Percentiles rank a stretch among this genome's conserved stretches.
Evolutionary conservation across 139 green algal genomes (phyloP).

Genomic region (Choricystis sp.): DNA sequence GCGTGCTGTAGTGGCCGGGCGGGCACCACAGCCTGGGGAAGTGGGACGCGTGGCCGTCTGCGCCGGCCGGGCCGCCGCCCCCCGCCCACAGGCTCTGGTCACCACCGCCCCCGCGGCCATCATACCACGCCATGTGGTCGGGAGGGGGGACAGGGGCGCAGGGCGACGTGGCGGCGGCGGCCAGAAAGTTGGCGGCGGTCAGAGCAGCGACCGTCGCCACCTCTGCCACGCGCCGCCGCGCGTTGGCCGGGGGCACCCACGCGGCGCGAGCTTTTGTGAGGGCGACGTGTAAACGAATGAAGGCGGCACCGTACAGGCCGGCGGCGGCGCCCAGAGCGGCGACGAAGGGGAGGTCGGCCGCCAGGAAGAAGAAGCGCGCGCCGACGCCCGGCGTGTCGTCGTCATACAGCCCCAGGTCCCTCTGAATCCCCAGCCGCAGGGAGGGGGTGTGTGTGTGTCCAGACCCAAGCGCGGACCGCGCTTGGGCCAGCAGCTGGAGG

Average conservation of each 20-base stretch:
- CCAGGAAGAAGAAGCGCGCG: conserved; percentile 19
- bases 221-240: background rate
- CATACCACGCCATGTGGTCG: conserved; percentile 8
- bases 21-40: conserved; percentile 39
- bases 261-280: conserved; percentile 1
- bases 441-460: background rate
- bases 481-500: conserved; percentile 18
- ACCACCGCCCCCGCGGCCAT: background rate
- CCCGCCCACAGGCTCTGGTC: conserved; percentile 1
- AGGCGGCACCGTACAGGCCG: conserved; percentile 25
- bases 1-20: background rate
- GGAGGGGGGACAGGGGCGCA: conserved; percentile 15
- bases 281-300: conserved; percentile 20
- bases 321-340: conserved; percentile 24
- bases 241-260: background rate
- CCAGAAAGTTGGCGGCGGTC: conserved; percentile 27
- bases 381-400: conserved; percentile 27
- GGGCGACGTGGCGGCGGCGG: conserved; percentile 16
- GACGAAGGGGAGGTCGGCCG: conserved; percentile 40
- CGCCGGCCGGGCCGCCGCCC: no score
- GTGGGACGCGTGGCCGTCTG: background rate
- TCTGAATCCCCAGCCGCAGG: background rate
- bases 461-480: no score
- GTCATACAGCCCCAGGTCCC: conserved; percentile 16
- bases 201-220: conserved; percentile 23